Evolutionary conservation across 1,284 basidiomycete species (phyloP).

Genomic region (Pterulicium gracile): DNA sequence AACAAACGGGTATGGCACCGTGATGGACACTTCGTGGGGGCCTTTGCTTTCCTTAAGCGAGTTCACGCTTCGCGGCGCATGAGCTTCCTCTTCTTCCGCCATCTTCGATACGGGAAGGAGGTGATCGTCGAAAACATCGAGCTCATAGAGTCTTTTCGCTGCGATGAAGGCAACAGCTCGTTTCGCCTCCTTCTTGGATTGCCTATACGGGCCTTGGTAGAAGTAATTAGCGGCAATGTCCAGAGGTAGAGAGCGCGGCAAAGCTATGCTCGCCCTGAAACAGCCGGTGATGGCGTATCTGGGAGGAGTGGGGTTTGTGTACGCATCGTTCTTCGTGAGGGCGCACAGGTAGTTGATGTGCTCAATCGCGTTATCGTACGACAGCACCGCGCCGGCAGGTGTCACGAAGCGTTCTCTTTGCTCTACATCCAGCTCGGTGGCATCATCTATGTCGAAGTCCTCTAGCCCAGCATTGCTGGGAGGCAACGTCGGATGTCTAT

Average conservation of each 20-base stretch:
- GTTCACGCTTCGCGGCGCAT: slow-evolving; percentile 34
- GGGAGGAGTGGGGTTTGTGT: slow-evolving; percentile 48
- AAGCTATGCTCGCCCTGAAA: slow-evolving; percentile 42
- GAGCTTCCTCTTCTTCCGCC: slow-evolving; percentile 33
- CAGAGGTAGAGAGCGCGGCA: slow-evolving; percentile 64
- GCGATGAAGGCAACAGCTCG: slow-evolving; percentile 71
- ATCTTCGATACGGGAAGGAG: slow-evolving; percentile 49
- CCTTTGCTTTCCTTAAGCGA: slow-evolving; percentile 18
- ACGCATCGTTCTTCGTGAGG: slow-evolving; percentile 62
- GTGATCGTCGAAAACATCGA: slow-evolving; percentile 73
- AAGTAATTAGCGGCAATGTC: slow-evolving; percentile 33
- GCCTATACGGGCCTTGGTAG: slow-evolving; percentile 44
- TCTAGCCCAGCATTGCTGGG: slow-evolving; percentile 28
- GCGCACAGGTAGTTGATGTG: slow-evolving; percentile 65
- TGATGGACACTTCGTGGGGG: slow-evolving; percentile 42
- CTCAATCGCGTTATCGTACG: slow-evolving; percentile 61
- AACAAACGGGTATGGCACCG: slow-evolving; percentile 57
- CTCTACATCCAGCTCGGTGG: slow-evolving; percentile 36
- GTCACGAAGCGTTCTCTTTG: slow-evolving; percentile 63
- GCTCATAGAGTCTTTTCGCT: slow-evolving; percentile 50
- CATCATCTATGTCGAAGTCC: slow-evolving; percentile 35
- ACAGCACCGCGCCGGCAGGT: slow-evolving; percentile 63
- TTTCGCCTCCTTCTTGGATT: slow-evolving; percentile 70
- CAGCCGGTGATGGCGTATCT: slow-evolving; percentile 37
- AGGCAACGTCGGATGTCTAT: background rate